A percentile compares a stretch with the other conserved stretches of the same genome.
Conservation (phyloP, 2,329 filamentous ascomycete genomes). For the Endoconidiophora laricicola region DNA sequence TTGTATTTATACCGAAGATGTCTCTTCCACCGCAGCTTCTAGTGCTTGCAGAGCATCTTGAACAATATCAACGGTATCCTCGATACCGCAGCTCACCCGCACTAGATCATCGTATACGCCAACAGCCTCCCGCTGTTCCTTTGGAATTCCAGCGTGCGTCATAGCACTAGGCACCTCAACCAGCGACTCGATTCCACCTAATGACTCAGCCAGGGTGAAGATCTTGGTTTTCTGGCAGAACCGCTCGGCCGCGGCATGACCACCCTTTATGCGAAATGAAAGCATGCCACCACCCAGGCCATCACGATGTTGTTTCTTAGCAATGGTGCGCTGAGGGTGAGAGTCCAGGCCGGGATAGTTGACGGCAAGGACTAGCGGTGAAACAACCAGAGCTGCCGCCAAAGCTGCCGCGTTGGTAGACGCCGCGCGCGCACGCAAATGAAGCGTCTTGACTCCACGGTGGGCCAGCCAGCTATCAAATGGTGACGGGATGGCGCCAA, state of each 20-base stretch:
- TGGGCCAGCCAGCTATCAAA: constrained; percentile 99
- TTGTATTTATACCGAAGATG: constrained; percentile 13
- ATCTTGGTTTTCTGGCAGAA: constrained; percentile 85
- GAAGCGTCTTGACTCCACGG: constrained; percentile 88
- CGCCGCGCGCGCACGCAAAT: constrained; percentile 77
- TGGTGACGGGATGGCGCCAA: constrained; percentile 81
- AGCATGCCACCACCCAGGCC: constrained; percentile 96
- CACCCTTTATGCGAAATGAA: constrained; percentile 83
- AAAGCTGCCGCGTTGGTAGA: constrained; percentile 65
- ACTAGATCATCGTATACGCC: constrained; percentile 93
- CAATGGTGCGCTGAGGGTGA: constrained; percentile 73
- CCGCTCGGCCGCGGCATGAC: constrained; percentile 66
- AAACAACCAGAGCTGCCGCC: constrained; percentile 59
- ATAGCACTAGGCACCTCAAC: constrained; percentile 88
- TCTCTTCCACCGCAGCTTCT: constrained; percentile 45
- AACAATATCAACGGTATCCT: constrained; percentile 73
- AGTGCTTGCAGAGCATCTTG: constrained; percentile 70
- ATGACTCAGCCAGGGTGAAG: constrained; percentile 82
- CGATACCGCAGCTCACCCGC: constrained; percentile 81
- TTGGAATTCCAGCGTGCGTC: constrained; percentile 92
- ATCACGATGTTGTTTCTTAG: constrained; percentile 78
- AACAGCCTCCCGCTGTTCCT: constrained; percentile 74
- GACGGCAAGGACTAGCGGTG: constrained; percentile 68
- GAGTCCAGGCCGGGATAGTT: constrained; percentile 89
- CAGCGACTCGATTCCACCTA: constrained; percentile 84